phyloP scores from a whole-genome alignment of 176 grass and related monocot genomes.

The Juncus inflexus region DNA sequence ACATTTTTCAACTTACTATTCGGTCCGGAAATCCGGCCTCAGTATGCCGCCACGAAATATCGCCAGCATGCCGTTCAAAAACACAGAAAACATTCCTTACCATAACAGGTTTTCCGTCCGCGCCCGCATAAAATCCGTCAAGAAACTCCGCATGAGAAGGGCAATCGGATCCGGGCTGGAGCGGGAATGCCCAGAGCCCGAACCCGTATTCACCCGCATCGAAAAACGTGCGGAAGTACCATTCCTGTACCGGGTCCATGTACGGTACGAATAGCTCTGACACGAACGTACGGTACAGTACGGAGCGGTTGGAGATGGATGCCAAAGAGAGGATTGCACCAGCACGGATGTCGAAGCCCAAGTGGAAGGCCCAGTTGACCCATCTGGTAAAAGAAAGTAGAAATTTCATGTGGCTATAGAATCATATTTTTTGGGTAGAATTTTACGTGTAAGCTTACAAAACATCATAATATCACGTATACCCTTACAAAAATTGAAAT shows the following conservation, averaged over 20 bases:
- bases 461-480: too few species aligned
- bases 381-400: conserved; percentile 32
- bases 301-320: conserved; percentile 36
- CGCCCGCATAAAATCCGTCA: conserved; percentile 44
- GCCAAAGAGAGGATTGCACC: conserved; percentile 64
- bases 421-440: too few species aligned
- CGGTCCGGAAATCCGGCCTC: conserved; percentile 44
- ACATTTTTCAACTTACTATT: conserved; percentile 35
- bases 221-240: conserved; percentile 80
- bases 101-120: conserved; percentile 41
- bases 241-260: conserved; percentile 77
- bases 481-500: too few species aligned
- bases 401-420: too few species aligned
- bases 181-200: conserved; percentile 40
- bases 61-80: conserved; percentile 66
- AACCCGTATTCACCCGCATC: conserved; percentile 70
- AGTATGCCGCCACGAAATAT: conserved; percentile 72
- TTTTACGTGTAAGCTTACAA: too few species aligned
- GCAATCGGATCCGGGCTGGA: conserved; percentile 56
- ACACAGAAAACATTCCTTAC: conserved; percentile 53
- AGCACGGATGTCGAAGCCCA: conserved; percentile 63
- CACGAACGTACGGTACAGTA: conserved; percentile 68
- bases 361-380: conserved; percentile 76
- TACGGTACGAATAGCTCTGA: conserved; percentile 81
- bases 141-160: conserved; percentile 53